These are phyloP conservation scores for Rhynchospora tenuis DNA, from an alignment of 176 grass and related monocot genomes.

Conservation along the genomic window DNA sequence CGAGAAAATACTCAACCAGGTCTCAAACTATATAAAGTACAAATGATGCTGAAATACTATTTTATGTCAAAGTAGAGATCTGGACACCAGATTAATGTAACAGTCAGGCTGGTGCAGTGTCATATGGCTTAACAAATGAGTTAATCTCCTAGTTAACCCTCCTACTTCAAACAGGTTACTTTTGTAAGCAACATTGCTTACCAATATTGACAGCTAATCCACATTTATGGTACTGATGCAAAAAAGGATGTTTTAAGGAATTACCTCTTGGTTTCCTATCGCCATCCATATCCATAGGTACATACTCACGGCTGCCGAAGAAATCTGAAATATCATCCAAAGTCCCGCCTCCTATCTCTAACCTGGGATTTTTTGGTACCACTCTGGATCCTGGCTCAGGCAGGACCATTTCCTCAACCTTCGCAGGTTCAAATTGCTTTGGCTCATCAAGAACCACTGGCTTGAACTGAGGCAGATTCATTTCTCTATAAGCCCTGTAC, in stretches of 20 bases:
- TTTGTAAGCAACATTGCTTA: not conserved
- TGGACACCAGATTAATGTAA: not conserved
- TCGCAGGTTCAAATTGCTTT: conserved; percentile 15
- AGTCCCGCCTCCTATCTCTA: conserved; percentile 22
- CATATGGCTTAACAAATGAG: not conserved
- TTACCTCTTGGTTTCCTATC: conserved; percentile 38
- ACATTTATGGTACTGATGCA: not conserved
- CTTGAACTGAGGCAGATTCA: conserved; percentile 17
- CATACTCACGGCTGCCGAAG: conserved; percentile 48
- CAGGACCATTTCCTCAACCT: conserved; percentile 14
- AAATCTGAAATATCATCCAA: conserved; percentile 64
- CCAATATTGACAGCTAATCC: not conserved
- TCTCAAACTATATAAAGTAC: not conserved
- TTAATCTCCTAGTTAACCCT: not conserved
- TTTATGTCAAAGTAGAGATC: not conserved
- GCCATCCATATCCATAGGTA: conserved; percentile 26
- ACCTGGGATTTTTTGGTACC: conserved; percentile 75
- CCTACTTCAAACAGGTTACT: not conserved
- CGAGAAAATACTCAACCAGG: not conserved
- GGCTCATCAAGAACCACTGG: conserved; percentile 39
- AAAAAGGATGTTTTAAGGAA: not conserved
- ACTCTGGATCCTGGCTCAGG: conserved; percentile 48
- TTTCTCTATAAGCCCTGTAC: conserved; percentile 50
- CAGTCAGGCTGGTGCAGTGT: not conserved
- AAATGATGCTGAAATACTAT: not conserved